These are phyloP conservation scores for Panus rudis DNA, from an alignment of 768 basidiomycete genomes.

Conservation along the genomic window DNA sequence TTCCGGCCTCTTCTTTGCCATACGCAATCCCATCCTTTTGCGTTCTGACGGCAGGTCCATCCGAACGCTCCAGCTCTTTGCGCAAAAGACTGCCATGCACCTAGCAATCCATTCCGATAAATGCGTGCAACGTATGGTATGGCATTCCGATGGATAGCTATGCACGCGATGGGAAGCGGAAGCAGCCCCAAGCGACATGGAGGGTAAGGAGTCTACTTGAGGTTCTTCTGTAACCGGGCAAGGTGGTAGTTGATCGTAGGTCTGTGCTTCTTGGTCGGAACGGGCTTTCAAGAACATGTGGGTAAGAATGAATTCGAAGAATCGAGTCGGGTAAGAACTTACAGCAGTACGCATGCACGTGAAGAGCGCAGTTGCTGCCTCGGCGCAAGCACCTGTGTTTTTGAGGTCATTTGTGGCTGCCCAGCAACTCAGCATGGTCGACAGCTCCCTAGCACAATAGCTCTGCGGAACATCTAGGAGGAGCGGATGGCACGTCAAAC, in stretches of 20 bases:
- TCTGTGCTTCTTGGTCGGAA: conserved; percentile 57
- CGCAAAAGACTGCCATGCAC: no score
- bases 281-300: conserved; percentile 39
- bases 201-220: conserved; percentile 60
- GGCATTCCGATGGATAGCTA: no score
- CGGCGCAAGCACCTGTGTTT: conserved; percentile 47
- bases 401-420: conserved; percentile 62
- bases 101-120: no score
- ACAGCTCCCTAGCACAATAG: conserved; percentile 63
- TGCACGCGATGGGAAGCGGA: no score
- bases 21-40: no score
- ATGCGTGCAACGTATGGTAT: no score
- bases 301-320: conserved; percentile 3
- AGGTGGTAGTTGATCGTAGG: conserved; percentile 89
- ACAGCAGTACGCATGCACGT: conserved; percentile 85
- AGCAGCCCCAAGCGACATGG: no score
- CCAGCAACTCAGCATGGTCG: conserved; percentile 83
- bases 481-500: not conserved
- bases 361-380: conserved; percentile 54
- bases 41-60: no score
- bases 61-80: no score
- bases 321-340: conserved; percentile 22
- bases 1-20: no score
- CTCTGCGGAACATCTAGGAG: conserved; percentile 38
- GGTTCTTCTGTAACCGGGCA: conserved; percentile 66